Conservation (phyloP, 2,329 filamentous ascomycete genomes). For the Cytospora piceicola region DNA sequence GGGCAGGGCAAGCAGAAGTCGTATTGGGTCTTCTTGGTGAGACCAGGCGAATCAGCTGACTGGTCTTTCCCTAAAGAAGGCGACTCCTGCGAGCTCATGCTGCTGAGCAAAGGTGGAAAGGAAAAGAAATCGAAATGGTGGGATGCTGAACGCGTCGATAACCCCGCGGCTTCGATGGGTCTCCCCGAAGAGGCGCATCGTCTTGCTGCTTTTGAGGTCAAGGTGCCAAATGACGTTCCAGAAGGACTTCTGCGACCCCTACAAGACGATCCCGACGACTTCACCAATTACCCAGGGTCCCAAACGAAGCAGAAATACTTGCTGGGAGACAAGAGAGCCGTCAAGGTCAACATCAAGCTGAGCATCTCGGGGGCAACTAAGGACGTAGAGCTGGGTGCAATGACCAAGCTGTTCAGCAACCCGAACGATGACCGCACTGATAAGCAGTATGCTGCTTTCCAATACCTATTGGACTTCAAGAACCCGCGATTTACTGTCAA, state of each 20-base stretch:
- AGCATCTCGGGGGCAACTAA: slow-evolving; percentile 23
- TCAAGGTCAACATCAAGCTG: slow-evolving; percentile 24
- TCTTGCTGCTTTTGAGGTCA: slow-evolving; percentile 27
- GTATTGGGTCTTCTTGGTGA: slow-evolving; percentile 28
- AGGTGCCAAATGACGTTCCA: slow-evolving; percentile 21
- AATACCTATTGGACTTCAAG: slow-evolving; percentile 34
- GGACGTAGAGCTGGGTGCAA: slow-evolving; percentile 25
- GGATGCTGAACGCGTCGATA: slow-evolving; percentile 29
- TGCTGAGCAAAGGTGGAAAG: slow-evolving; percentile 22
- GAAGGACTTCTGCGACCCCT: slow-evolving; percentile 11
- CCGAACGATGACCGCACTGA: slow-evolving; percentile 10
- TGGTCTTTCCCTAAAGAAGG: slow-evolving; percentile 27
- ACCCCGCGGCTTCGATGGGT: slow-evolving; percentile 25
- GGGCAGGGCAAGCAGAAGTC: slow-evolving; percentile 18
- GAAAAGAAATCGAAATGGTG: slow-evolving; percentile 20
- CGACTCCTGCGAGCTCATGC: slow-evolving; percentile 24
- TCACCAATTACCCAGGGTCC: neutral
- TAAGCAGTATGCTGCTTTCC: slow-evolving; percentile 33
- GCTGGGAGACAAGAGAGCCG: slow-evolving; percentile 23
- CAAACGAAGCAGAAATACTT: slow-evolving; percentile 7
- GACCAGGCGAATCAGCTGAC: slow-evolving; percentile 21
- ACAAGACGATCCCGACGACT: slow-evolving; percentile 22
- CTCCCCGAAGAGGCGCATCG: slow-evolving; percentile 15
- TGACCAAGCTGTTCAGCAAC: slow-evolving; percentile 23
- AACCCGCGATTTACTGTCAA: slow-evolving; percentile 30